Conservation (phyloP, 1,284 basidiomycete species). For the Coniferiporia sulphurascens region DNA sequence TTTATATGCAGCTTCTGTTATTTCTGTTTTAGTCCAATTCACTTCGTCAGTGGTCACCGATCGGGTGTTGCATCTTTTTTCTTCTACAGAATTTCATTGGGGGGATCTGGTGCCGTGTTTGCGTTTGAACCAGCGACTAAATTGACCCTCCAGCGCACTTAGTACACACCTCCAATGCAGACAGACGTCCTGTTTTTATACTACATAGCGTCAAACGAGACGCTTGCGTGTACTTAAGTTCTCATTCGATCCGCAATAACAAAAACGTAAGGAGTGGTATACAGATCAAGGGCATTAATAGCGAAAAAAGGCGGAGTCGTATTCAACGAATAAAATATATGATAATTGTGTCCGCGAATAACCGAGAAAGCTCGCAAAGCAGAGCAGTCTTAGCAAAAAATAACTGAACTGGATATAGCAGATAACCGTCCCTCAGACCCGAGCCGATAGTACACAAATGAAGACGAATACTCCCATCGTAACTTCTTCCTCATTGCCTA, state of each 20-base stretch:
- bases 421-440: neutral
- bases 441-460: neutral
- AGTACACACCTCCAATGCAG: too few relatives aligned
- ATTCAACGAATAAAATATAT: neutral
- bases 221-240: neutral
- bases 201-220: neutral
- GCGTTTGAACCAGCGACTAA: too few relatives aligned
- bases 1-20: neutral
- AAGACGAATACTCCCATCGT: neutral
- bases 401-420: neutral
- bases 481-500: conserved; percentile 29
- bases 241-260: neutral
- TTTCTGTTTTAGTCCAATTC: neutral
- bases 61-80: too few relatives aligned
- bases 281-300: neutral
- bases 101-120: too few relatives aligned
- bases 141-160: too few relatives aligned
- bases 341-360: neutral
- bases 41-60: neutral
- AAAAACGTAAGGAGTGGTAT: neutral
- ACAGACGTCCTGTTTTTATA: neutral
- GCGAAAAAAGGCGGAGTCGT: neutral
- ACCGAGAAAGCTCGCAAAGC: neutral
- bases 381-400: conserved; percentile 1
- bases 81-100: too few relatives aligned